Evolutionary conservation across 352 stramenopile genomes (phyloP), one percentile per base, ranked within the genome.

Genomic region (Pythium sukuiense): DNA sequence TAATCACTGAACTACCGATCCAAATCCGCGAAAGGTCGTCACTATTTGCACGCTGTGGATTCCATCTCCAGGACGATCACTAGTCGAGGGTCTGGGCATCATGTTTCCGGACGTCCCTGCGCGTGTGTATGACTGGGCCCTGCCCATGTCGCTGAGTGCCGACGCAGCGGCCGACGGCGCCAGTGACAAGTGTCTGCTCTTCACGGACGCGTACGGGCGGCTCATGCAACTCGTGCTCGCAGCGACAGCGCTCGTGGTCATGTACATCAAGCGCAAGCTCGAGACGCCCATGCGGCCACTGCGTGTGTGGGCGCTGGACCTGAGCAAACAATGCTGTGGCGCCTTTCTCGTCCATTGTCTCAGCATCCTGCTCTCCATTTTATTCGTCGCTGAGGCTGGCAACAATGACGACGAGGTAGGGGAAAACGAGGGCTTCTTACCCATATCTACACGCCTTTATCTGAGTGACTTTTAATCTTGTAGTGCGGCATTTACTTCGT

Each of bases 211-310:
- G 12, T 92, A 89, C 57, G 69, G 72, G 2, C 74, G 80, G 9
- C 20, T 89, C 46, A 71, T 92, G 59, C 83, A 92, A 63, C 24
- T 92, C 20, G 56, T 77, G 46, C 63, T 94, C 48, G 79, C 67
- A 6, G 57, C 77, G 24, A 79, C 75, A 12, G 79, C 81, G 2
- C 52, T 92, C 5, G 72, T 87, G 67, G 72, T 92, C 45, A 73
- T 92, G 55, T 90, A 82, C 69, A 80, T 92, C 72, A 92, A 92
- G 72, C 77, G 83, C 59, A 87, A 92, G 63, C 76, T 91, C 54
- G 85, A 92, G 74, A 81, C 77, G 14, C 82, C 82, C 33, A 88
- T 87, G 60, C 79, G 82, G 0, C 80, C 79, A 14, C 63, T 93
- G 12, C 64, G 87, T 67, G 83, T 93, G 14, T 94, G 85, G 82